Conservation (phyloP, 2,329 filamentous ascomycete species). For the Fusarium hostae region DNA sequence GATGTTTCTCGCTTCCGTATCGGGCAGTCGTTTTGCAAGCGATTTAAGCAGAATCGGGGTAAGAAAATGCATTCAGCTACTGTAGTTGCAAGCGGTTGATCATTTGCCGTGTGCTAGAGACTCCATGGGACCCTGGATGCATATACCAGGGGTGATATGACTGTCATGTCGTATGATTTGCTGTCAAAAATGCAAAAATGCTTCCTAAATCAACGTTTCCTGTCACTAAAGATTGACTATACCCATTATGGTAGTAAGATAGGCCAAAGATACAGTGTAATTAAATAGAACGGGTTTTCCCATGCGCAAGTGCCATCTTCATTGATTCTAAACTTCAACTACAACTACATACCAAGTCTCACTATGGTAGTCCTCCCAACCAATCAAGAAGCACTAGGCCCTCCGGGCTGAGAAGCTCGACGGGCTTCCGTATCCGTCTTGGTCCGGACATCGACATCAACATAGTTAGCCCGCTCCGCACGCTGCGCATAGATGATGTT, state of each 20-base stretch:
- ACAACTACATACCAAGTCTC: not conserved
- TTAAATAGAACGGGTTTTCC: constrained; percentile 7
- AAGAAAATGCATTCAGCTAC: not conserved
- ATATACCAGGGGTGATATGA: not conserved
- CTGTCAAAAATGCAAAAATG: not conserved
- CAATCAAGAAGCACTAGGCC: not conserved
- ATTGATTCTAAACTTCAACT: not conserved
- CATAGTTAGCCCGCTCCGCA: constrained; percentile 27
- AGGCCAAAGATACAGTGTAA: constrained; percentile 33
- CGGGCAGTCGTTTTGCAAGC: constrained; percentile 21
- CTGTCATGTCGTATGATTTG: constrained; percentile 7
- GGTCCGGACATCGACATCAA: constrained; percentile 1
- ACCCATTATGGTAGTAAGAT: constrained; percentile 23
- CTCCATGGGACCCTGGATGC: not conserved
- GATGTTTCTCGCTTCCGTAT: constrained; percentile 8
- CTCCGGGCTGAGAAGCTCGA: not conserved
- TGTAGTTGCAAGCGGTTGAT: not conserved
- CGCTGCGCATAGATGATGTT: constrained; percentile 39
- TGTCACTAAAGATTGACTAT: not conserved
- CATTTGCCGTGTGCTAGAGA: not conserved
- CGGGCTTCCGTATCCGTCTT: constrained; percentile 14
- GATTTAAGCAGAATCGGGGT: not conserved
- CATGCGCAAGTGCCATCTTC: not conserved
- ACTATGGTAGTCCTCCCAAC: not conserved
- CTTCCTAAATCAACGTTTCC: not conserved